Evolutionary conservation across 768 basidiomycete species (phyloP).

Genomic region (Tricholoma hemisulphureum): DNA sequence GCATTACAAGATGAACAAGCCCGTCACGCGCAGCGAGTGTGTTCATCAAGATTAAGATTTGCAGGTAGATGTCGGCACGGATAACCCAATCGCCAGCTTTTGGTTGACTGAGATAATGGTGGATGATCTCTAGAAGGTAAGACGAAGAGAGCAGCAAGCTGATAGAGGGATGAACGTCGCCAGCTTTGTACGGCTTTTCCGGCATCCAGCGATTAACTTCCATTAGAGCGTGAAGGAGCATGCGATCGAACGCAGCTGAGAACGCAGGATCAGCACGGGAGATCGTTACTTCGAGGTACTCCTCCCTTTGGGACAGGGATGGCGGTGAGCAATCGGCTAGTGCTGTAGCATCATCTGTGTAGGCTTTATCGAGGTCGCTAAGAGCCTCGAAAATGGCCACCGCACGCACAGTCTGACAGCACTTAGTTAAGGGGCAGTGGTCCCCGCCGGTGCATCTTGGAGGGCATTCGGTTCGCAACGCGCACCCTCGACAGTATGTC

Average conservation of each 20-base stretch:
- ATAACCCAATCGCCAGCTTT: constrained; percentile 36
- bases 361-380: constrained; percentile 30
- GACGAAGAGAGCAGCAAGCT: constrained; percentile 24
- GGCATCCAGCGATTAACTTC: constrained; percentile 7
- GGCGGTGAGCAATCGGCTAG: constrained; percentile 3
- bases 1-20: constrained; percentile 17
- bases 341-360: constrained; percentile 20
- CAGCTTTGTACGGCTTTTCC: background rate
- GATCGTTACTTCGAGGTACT: constrained; percentile 22
- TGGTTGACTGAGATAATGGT: constrained; percentile 30
- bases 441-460: constrained; percentile 25
- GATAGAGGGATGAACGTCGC: constrained; percentile 16
- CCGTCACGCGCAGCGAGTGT: constrained; percentile 22
- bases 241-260: background rate
- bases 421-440: constrained; percentile 27
- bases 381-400: constrained; percentile 35
- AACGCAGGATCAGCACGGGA: constrained; percentile 1
- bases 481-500: constrained; percentile 35
- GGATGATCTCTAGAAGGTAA: constrained; percentile 32
- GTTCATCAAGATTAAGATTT: constrained; percentile 29
- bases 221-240: constrained; percentile 10
- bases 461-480: constrained; percentile 20
- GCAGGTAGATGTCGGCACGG: constrained; percentile 32
- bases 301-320: constrained; percentile 14
- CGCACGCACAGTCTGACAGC: constrained; percentile 30